Conservation (phyloP, 2,329 filamentous ascomycete genomes). For the Claviceps pusilla region DNA sequence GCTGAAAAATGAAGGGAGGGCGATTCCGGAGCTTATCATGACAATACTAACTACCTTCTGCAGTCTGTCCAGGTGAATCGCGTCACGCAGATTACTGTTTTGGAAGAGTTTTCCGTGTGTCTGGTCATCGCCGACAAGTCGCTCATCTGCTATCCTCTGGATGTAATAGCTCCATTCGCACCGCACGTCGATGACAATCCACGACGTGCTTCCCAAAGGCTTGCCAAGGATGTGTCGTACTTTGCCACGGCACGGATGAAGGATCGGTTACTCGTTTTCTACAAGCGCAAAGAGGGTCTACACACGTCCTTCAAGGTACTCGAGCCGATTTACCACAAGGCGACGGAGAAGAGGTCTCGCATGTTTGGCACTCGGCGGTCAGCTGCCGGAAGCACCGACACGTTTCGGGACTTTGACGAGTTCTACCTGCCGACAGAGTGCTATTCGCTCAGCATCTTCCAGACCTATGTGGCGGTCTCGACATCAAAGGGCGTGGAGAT, state of each 20-base stretch:
- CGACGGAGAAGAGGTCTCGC: constrained; percentile 66
- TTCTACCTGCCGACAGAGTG: constrained; percentile 97
- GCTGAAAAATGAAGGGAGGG: too few relatives aligned
- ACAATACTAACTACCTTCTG: constrained; percentile 1
- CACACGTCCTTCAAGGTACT: constrained; percentile 94
- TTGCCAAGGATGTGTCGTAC: constrained; percentile 88
- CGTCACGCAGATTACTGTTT: constrained; percentile 83
- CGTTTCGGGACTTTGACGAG: constrained; percentile 95
- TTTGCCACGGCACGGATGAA: constrained; percentile 96
- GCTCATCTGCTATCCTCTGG: constrained; percentile 84
- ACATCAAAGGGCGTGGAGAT: constrained; percentile 91
- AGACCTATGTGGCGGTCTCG: constrained; percentile 80
- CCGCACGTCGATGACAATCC: constrained; percentile 54
- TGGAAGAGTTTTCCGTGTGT: constrained; percentile 91
- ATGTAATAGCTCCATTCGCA: constrained; percentile 57
- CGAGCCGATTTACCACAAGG: constrained; percentile 88
- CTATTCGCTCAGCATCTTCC: constrained; percentile 90
- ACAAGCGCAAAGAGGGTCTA: constrained; percentile 87
- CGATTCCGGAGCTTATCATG: neutral
- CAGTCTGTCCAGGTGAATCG: constrained; percentile 61
- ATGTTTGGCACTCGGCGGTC: constrained; percentile 43
- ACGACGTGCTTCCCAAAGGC: constrained; percentile 76
- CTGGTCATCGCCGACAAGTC: constrained; percentile 83
- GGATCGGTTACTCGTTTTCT: constrained; percentile 84
- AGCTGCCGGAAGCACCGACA: constrained; percentile 65